These are phyloP conservation scores for Cavenderia fasciculata DNA, from an alignment of 78 protist species.

Conservation along the genomic window DNA sequence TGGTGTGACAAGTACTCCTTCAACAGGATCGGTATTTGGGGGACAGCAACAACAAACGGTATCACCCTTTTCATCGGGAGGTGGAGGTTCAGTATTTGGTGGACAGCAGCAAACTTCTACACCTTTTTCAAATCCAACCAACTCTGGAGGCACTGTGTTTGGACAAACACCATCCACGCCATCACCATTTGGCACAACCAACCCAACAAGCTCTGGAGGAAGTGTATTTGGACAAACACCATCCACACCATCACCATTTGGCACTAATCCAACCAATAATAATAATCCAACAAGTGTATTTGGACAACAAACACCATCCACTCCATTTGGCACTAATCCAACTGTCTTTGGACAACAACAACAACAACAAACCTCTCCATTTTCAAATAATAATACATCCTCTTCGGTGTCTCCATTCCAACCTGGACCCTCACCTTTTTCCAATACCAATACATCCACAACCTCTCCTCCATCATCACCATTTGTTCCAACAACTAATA, in stretches of 20 bases:
- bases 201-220: not conserved
- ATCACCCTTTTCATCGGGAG: too few species aligned
- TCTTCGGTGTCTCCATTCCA: too few species aligned
- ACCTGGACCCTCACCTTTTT: too few species aligned
- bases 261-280: not conserved
- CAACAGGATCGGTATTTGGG: not conserved
- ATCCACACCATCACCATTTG: not conserved
- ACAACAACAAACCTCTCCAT: not conserved
- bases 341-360: not conserved
- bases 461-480: too few species aligned
- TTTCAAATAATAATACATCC: not conserved
- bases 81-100: too few species aligned
- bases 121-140: too few species aligned
- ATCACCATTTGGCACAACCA: not conserved
- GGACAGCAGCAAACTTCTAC: too few species aligned
- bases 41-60: too few species aligned
- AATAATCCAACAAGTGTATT: not conserved
- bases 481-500: too few species aligned
- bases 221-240: not conserved
- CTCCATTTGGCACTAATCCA: not conserved
- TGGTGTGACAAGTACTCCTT: not conserved
- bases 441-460: too few species aligned
- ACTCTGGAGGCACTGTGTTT: not conserved
- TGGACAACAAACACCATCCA: not conserved
- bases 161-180: not conserved